Evolutionary conservation across 257 asterid genomes (phyloP).

Genomic region (Perilla frutescens): DNA sequence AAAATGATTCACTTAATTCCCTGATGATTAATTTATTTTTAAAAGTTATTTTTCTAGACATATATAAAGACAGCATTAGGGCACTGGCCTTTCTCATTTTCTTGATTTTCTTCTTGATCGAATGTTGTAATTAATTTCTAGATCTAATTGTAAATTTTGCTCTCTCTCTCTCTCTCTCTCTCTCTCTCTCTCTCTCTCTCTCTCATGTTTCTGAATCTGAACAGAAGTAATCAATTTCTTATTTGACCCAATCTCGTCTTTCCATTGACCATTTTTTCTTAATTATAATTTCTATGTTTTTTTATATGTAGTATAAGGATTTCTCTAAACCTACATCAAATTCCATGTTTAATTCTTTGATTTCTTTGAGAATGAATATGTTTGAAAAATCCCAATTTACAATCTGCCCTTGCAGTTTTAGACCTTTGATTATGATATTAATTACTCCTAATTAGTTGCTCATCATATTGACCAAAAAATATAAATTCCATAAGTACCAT

Average conservation of each 20-base stretch:
- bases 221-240: conserved; percentile 32
- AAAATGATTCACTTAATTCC: neutral
- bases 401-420: neutral
- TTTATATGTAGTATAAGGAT: neutral
- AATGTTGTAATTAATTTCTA: no score
- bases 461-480: neutral
- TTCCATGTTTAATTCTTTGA: neutral
- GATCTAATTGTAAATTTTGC: neutral
- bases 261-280: conserved; percentile 27
- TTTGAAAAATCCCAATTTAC: neutral
- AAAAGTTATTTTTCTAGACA: neutral
- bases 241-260: conserved; percentile 34
- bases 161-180: conserved; percentile 9
- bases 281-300: neutral
- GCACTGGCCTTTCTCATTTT: neutral
- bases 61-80: neutral
- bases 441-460: neutral
- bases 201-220: neutral
- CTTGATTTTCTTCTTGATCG: neutral
- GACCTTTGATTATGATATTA: conserved; percentile 6
- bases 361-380: neutral
- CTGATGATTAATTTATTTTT: neutral
- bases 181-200: neutral
- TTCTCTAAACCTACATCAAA: neutral
- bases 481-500: neutral